Conservation (phyloP, 352 stramenopile genomes). For the Phytophthora brassicae region DNA sequence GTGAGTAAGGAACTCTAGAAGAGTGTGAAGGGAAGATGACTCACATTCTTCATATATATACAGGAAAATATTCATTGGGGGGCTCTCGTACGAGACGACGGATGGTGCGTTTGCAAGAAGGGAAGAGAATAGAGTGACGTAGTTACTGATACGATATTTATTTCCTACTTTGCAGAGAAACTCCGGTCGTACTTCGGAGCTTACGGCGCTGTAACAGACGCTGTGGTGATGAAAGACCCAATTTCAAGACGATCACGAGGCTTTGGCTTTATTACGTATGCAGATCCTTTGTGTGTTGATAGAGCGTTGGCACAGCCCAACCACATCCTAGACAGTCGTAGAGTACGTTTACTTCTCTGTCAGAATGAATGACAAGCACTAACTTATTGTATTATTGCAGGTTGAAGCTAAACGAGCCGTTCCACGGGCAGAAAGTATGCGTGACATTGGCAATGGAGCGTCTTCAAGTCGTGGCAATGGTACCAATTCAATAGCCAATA, state of each 20-base stretch:
- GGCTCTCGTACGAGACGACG: constrained; percentile 89
- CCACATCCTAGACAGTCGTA: constrained; percentile 89
- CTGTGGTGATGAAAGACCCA: constrained; percentile 93
- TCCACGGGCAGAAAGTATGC: constrained; percentile 80
- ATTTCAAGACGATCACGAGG: constrained; percentile 89
- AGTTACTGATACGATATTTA: neutral
- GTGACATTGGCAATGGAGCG: constrained; percentile 54
- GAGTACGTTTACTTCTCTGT: constrained; percentile 66
- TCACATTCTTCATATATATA: constrained; percentile 5
- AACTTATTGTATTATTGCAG: constrained; percentile 36
- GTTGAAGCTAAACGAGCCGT: constrained; percentile 93
- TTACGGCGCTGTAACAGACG: constrained; percentile 89
- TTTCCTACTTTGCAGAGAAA: constrained; percentile 63
- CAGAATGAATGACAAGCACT: too few relatives aligned
- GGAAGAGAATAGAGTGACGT: neutral
- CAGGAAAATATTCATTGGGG: constrained; percentile 92
- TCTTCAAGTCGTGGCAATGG: constrained; percentile 56
- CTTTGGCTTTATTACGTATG: constrained; percentile 95
- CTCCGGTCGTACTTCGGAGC: constrained; percentile 89
- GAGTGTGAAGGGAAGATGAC: constrained; percentile 9
- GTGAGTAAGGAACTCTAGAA: constrained; percentile 25
- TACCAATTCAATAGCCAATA: constrained; percentile 55
- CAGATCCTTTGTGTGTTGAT: constrained; percentile 86
- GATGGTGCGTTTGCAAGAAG: constrained; percentile 54
- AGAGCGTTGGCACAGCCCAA: constrained; percentile 87